Percentiles rank a stretch among this genome's conserved stretches.
Evolutionary conservation across 495 filamentous ascomycete species (phyloP).

Genomic region (Penicillium parvum): DNA sequence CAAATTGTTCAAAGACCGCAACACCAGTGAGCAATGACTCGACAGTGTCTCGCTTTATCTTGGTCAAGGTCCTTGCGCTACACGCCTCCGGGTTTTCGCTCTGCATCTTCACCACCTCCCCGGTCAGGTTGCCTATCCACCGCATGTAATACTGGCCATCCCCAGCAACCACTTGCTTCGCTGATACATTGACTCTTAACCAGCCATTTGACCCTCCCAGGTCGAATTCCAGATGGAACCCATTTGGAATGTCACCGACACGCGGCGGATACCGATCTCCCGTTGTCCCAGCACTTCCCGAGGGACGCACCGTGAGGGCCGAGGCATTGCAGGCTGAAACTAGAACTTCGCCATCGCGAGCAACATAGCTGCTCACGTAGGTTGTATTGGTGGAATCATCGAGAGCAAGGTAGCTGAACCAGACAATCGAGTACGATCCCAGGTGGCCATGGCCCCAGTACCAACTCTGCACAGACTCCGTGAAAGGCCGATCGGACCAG

Average conservation of each 20-base stretch:
- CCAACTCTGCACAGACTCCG: conserved; percentile 22
- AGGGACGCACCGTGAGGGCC: conserved; percentile 13
- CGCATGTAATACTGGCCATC: conserved; percentile 22
- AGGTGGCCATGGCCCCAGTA: conserved; percentile 42
- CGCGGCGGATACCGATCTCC: conserved; percentile 19
- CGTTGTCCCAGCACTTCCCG: conserved; percentile 8
- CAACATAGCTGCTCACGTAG: conserved; percentile 31
- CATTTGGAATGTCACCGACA: conserved; percentile 15
- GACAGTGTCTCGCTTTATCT: background rate
- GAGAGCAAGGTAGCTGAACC: conserved; percentile 30
- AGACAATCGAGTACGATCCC: conserved; percentile 37
- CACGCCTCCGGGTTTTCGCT: background rate
- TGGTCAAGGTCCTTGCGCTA: background rate
- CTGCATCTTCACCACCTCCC: conserved; percentile 12
- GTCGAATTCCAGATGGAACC: conserved; percentile 15
- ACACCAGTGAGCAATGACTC: conserved; percentile 7
- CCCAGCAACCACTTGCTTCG: conserved; percentile 7
- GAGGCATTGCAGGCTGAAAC: conserved; percentile 15
- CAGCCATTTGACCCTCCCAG: background rate
- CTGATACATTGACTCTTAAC: conserved; percentile 20
- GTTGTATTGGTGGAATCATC: conserved; percentile 16
- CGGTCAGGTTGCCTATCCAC: conserved; percentile 23
- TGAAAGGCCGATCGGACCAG: conserved; percentile 27
- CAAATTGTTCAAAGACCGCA: conserved; percentile 24
- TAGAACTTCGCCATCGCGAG: conserved; percentile 18